Conservation (phyloP, 306 rosid genomes). For the Corylus heterophylla region DNA sequence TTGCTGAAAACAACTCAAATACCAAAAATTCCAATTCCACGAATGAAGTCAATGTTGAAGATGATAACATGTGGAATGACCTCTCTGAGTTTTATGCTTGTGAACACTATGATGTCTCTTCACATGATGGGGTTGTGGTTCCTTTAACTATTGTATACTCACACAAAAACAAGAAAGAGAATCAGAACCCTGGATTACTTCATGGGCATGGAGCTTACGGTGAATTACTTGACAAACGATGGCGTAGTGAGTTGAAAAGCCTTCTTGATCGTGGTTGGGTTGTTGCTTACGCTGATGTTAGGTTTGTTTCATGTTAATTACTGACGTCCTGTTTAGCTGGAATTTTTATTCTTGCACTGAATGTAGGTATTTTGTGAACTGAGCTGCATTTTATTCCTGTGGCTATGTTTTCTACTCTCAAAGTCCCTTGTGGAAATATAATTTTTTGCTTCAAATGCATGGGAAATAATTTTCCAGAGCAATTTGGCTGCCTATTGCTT, state of each 20-base stretch:
- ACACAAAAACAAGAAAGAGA: conserved; percentile 49
- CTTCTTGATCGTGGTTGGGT: conserved; percentile 96
- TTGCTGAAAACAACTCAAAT: conserved; percentile 34
- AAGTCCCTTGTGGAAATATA: not conserved
- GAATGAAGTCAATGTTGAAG: conserved; percentile 43
- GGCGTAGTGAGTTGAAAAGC: conserved; percentile 87
- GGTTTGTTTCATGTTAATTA: conserved; percentile 51
- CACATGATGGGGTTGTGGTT: conserved; percentile 67
- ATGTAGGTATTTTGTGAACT: conserved; percentile 6
- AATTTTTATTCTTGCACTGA: conserved; percentile 8
- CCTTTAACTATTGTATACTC: conserved; percentile 81
- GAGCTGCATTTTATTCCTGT: conserved; percentile 13
- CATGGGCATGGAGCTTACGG: conserved; percentile 93
- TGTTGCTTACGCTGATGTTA: conserved; percentile 89
- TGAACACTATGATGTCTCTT: conserved; percentile 67
- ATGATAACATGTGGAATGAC: conserved; percentile 73
- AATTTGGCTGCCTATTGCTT: conserved; percentile 4
- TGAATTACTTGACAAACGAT: conserved; percentile 85
- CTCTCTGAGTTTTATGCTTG: conserved; percentile 86
- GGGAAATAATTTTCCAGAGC: not conserved
- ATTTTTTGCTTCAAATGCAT: not conserved
- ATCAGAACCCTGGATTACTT: conserved; percentile 74
- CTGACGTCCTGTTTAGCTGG: conserved; percentile 11
- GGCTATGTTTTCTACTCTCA: not conserved
- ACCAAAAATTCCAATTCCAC: conserved; percentile 33